Evolutionary conservation across 768 basidiomycete species (phyloP), one percentile per base, ranked within the genome.

Genomic region (Mycena rosella): DNA sequence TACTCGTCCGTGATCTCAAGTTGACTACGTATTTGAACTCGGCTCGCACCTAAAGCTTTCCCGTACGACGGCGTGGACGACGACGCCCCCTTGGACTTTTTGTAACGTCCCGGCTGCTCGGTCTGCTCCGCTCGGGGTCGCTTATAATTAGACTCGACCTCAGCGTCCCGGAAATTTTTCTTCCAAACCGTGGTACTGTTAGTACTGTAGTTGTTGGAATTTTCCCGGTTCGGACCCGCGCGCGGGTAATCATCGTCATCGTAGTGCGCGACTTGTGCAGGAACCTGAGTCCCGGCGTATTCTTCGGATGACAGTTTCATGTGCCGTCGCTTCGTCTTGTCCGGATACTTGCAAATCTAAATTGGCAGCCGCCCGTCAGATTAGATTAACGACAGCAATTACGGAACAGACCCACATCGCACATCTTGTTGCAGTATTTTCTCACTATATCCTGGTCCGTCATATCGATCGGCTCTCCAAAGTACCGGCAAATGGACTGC

Each of bases 331-430:
- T 76, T 82, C 0, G 88, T 86, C 79, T 90, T 94, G 26, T 89
- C 89, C 0, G 92, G 91, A 68, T 89, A 88, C 78, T 91, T 93
- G 80, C 94, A 95, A 4, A 94, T 85, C 94, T 95, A 44, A 26
- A 29, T 29, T 24, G 51, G 34, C 17, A 10, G 58, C 60, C 62
- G 53, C 30, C 49, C 24, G 14, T n/a, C 20, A 18, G 29, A 15
- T 4, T 20, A 62, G 3, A n/a, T 11, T 27, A 51, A 56, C 13
- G 42, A 44, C n/a, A n/a, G n/a, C n/a, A n/a, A n/a, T n/a, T n/a
- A 42, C 36, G 27, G 47, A n/a, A 24, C 1, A 44, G 6, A 72
- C 89, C 27, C 73, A 94, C 94, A 75, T 96, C 94, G 72, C 94
- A 96, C 92, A 94, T 95, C 52, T 83, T 81, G 57, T 90, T 78